Base-by-base conservation (phyloP, 148 eudicot genomes). In the Fagopyrum homotropicum region DNA sequence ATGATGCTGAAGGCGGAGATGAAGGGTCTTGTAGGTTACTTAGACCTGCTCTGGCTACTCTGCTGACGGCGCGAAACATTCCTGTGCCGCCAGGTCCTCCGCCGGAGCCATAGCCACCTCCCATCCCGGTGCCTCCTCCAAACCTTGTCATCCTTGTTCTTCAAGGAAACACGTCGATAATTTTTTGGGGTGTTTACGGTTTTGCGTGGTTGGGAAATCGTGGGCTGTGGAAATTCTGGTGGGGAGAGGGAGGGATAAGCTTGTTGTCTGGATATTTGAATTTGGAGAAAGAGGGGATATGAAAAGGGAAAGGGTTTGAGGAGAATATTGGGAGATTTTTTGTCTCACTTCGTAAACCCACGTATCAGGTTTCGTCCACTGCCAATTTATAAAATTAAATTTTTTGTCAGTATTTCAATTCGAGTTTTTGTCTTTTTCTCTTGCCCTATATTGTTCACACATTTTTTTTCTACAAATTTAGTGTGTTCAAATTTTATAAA, bases 51-150 rank as follows among this genome's bases (percentile, higher is more conserved):
- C 73, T 71, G 29, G 52, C 52, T 15, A 46, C 73, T 71, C 73
- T 17, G 50, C 73, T 49, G 14, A 71, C 73, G 14, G 73, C 46
- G 7, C 73, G 50, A 45, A 71, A 49, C 73, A 17, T 17, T 22
- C 73, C 73, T 71, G 52, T 52, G 19, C 73, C 52, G 43, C 66
- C 66, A 57, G 63, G 9, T 57, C 63, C 66, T 3, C 44, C 68
- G 43, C 68, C 59, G 59, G 19, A 54, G 6, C 59, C 59, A 4
- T n/a, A 54, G 52, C 73, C 29, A 30, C 73, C 17, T 19, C 52
- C 52, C 52, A 71, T 71, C 50, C 73, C 73, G 52, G 52, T 19
- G 73, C 73, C 43, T 46, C 73, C 73, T 47, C 54, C 52, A 47
- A 71, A 46, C 5, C 35, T 46, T 19, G 52, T 40, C 73, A 71